A percentile compares a stretch with the other conserved stretches of the same genome.
These are phyloP conservation scores for Boletus smithii DNA, from an alignment of 1,284 basidiomycete genomes.

Conservation along the genomic window DNA sequence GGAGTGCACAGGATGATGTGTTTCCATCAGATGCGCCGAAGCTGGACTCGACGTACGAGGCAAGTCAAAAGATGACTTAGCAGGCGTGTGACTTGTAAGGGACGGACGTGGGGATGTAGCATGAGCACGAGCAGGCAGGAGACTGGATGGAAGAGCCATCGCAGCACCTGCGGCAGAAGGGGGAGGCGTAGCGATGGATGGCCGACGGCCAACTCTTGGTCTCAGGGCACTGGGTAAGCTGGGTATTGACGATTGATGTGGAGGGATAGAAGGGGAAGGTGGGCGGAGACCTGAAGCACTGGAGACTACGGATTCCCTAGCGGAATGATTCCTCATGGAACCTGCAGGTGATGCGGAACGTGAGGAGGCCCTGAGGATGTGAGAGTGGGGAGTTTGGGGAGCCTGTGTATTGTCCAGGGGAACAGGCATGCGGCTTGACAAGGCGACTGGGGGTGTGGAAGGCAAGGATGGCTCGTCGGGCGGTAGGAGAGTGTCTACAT, in stretches of 20 bases:
- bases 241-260: constrained; percentile 18
- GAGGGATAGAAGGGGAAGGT: constrained; percentile 26
- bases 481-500: constrained; percentile 8
- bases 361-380: constrained; percentile 22
- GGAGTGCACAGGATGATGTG: constrained; percentile 4
- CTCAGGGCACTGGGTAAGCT: constrained; percentile 35
- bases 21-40: constrained; percentile 5
- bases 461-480: constrained; percentile 15
- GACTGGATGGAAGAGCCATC: constrained; percentile 20
- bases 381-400: too few species aligned
- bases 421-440: too few species aligned
- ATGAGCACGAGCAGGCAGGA: constrained; percentile 24
- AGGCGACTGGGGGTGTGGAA: constrained; percentile 2
- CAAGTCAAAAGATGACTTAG: constrained; percentile 25
- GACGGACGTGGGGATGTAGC: constrained; percentile 19
- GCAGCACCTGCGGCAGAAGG: constrained; percentile 18
- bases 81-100: constrained; percentile 10
- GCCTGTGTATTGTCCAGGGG: constrained; percentile 15
- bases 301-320: constrained; percentile 22
- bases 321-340: constrained; percentile 25
- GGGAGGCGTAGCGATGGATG: constrained; percentile 36
- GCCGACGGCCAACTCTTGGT: constrained; percentile 36
- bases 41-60: constrained; percentile 18
- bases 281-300: constrained; percentile 19
- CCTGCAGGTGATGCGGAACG: constrained; percentile 39